A percentile compares a stretch with the other conserved stretches of the same genome.
phyloP scores from a whole-genome alignment of 176 grass and related monocot genomes.

The Metroxylon sagu region DNA sequence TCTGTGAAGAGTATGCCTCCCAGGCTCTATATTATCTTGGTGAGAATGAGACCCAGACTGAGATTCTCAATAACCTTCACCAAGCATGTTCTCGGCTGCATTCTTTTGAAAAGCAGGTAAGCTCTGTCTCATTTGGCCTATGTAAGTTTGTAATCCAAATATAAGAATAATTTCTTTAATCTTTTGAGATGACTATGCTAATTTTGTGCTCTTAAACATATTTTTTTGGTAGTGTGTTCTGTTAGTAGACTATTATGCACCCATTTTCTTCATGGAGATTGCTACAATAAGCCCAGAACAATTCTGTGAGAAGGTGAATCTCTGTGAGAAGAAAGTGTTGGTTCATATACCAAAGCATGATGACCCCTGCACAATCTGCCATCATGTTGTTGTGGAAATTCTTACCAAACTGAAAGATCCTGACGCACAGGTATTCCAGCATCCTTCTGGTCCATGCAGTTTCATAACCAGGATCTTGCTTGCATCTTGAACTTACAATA shows the following conservation, averaged over 20 bases:
- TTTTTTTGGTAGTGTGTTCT: slow-evolving; percentile 1
- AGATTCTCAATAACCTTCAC: slow-evolving; percentile 45
- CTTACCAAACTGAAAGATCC: slow-evolving; percentile 10
- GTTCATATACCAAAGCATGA: neutral
- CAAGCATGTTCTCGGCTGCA: slow-evolving; percentile 52
- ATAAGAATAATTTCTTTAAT: too few relatives aligned
- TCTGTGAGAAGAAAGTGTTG: slow-evolving; percentile 2
- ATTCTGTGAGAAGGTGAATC: slow-evolving; percentile 7
- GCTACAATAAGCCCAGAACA: slow-evolving; percentile 2
- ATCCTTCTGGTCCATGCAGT: too few relatives aligned
- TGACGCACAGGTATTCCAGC: slow-evolving; percentile 1
- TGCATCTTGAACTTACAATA: too few relatives aligned
- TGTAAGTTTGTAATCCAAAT: too few relatives aligned
- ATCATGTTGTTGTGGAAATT: slow-evolving; percentile 6
- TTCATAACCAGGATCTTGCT: too few relatives aligned
- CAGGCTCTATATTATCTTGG: slow-evolving; percentile 44
- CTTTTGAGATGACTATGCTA: too few relatives aligned
- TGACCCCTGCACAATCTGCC: slow-evolving; percentile 6
- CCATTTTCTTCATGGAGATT: slow-evolving; percentile 13
- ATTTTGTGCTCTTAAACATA: too few relatives aligned
- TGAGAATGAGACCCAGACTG: slow-evolving; percentile 52
- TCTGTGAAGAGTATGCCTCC: slow-evolving; percentile 44
- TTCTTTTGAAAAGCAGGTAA: slow-evolving; percentile 59
- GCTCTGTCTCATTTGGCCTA: neutral
- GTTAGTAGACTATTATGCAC: slow-evolving; percentile 14